Evolutionary conservation across 257 asterid genomes (phyloP).

Genomic region (Nicotiana knightiana): DNA sequence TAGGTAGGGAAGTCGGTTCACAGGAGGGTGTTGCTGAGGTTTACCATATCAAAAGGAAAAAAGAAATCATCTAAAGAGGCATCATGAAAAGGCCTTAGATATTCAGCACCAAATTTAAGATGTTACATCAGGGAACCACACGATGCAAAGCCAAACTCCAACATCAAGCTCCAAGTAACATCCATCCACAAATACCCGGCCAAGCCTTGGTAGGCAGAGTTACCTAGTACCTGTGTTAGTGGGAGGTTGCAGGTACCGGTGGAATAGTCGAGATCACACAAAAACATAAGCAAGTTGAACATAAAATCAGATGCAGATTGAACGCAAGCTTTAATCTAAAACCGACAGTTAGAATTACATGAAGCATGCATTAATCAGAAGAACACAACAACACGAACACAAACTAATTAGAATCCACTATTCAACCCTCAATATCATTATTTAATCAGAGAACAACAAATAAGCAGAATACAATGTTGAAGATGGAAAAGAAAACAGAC

Average conservation of each 20-base stretch:
- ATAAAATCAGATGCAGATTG: background rate
- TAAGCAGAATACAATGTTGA: background rate
- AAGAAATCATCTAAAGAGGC: background rate
- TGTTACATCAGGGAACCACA: background rate
- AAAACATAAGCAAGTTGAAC: background rate
- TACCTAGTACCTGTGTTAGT: too few species aligned
- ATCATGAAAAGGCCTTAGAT: background rate
- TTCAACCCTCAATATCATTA: background rate
- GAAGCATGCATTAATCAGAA: background rate
- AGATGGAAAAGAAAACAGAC: background rate
- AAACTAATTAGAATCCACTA: background rate
- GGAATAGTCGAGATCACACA: too few species aligned
- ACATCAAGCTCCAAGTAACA: background rate
- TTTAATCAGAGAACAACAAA: background rate
- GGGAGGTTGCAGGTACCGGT: too few species aligned
- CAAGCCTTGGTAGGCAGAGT: too few species aligned
- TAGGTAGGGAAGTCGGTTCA: background rate
- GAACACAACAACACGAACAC: background rate
- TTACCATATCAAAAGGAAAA: background rate
- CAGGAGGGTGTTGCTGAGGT: background rate
- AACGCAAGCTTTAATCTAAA: background rate
- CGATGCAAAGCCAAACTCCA: background rate
- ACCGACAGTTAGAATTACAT: background rate
- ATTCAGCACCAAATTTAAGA: background rate
- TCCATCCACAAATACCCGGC: too few species aligned